phyloP scores from a whole-genome alignment of 371 early-diverging fungal species.

The Apophysomyces elegans region DNA sequence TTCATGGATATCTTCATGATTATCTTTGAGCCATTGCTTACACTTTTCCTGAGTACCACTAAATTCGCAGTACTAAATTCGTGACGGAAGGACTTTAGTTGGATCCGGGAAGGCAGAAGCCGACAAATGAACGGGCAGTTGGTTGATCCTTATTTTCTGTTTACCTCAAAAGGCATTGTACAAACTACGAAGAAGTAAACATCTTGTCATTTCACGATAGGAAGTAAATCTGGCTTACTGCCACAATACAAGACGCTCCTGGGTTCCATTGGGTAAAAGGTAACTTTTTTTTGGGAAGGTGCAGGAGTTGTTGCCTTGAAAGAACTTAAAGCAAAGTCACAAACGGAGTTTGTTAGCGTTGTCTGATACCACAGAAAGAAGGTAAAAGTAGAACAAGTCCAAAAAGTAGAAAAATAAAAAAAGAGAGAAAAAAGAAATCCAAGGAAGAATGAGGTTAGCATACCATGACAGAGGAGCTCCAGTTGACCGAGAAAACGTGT shows the following conservation, averaged over 20 bases:
- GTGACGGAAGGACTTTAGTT: neutral
- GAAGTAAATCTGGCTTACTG: slow-evolving; percentile 36
- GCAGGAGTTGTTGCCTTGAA: too few species aligned
- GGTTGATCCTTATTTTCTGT: neutral
- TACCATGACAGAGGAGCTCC: too few species aligned
- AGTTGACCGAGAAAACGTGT: too few species aligned
- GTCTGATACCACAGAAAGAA: too few species aligned
- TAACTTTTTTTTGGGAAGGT: too few species aligned
- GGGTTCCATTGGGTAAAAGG: slow-evolving; percentile 24
- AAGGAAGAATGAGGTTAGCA: too few species aligned
- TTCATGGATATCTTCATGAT: slow-evolving; percentile 62
- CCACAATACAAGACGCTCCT: slow-evolving; percentile 50
- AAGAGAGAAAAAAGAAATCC: too few species aligned
- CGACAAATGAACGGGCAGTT: neutral
- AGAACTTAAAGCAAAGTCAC: too few species aligned
- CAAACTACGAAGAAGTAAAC: slow-evolving; percentile 41
- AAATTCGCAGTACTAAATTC: slow-evolving; percentile 85
- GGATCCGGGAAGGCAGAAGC: neutral
- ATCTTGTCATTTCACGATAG: neutral
- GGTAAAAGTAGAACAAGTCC: too few species aligned
- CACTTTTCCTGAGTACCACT: slow-evolving; percentile 83
- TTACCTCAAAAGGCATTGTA: slow-evolving; percentile 64
- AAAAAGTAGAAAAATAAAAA: too few species aligned
- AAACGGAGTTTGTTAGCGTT: too few species aligned
- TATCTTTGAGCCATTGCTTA: slow-evolving; percentile 74